These are phyloP conservation scores for Ceratopteris richardii DNA, from an alignment of 75 land plant species.

Conservation along the genomic window DNA sequence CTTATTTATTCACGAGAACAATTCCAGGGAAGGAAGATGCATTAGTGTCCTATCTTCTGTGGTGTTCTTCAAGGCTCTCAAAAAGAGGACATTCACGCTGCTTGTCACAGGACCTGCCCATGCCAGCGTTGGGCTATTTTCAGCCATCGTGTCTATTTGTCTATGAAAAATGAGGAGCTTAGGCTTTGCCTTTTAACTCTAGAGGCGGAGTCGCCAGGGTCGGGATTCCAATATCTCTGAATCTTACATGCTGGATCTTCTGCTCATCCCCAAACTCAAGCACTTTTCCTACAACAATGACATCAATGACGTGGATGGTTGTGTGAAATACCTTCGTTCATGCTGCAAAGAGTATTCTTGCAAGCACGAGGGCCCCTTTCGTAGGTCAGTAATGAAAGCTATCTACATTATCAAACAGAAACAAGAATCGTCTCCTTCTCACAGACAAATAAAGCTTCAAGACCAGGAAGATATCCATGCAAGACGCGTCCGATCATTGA, in stretches of 20 bases:
- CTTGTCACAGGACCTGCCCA: too few relatives aligned
- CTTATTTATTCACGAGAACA: too few relatives aligned
- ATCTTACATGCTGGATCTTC: conserved; percentile 7
- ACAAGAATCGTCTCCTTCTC: neutral
- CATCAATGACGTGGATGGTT: too few relatives aligned
- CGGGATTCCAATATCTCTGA: neutral
- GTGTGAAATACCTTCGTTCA: conserved; percentile 26
- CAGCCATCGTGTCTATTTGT: too few relatives aligned
- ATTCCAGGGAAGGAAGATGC: conserved; percentile 65
- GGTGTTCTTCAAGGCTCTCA: conserved; percentile 35
- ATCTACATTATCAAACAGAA: conserved; percentile 17
- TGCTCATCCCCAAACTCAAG: conserved; percentile 20
- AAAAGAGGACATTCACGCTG: conserved; percentile 41
- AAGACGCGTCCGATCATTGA: neutral
- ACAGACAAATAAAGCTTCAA: neutral
- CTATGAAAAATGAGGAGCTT: too few relatives aligned
- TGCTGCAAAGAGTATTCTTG: conserved; percentile 41
- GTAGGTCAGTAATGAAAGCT: conserved; percentile 13
- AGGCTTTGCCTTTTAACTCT: too few relatives aligned
- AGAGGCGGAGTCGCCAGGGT: neutral
- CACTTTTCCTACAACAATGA: conserved; percentile 31
- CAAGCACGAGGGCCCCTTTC: conserved; percentile 38
- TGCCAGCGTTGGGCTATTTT: too few relatives aligned
- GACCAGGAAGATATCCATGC: conserved; percentile 7
- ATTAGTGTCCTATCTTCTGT: conserved; percentile 66